Evolutionary conservation across 2,329 filamentous ascomycete species (phyloP), one percentile per base, ranked within the genome.

Genomic region (Apiospora saccharicola): DNA sequence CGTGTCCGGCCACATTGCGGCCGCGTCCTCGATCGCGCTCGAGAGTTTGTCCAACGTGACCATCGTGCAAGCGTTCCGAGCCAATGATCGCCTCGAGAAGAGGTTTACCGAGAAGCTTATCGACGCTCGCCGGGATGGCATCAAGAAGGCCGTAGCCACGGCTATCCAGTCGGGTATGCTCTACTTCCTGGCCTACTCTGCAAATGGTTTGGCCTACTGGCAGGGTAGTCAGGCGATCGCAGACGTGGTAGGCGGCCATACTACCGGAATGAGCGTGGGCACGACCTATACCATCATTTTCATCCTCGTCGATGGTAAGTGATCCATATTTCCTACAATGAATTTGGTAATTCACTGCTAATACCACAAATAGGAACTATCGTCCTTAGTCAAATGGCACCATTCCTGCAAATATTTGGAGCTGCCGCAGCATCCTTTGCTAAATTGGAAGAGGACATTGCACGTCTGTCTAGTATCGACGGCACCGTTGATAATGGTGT

Each of bases 131-230:
- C 81, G 78, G 2, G 83, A 87, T 61, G 89, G 85, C 1, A 79
- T 89, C 72, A 89, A 89, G 76, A 92, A 91, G 77, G 85, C 89
- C 0, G 79, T 86, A 1, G 85, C 86, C 0, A 84, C 86, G 44
- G 90, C 87, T 3, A 81, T 89, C 0, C 89, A 91, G 77, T 84
- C 88, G 10, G 90, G 90, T n/a, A 77, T 90, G n/a, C 80, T 92
- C 24, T 92, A 91, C 77, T 92, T 92, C 76, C 86, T 92, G 72
- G 89, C 90, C 3, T 92, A 91, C 75, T 85, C 88, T 1, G 89
- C 89, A 6, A 92, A 91, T 76, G 90, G 87, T 10, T 80, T 92
- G 14, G 90, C 90, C 0, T 92, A 92, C 76, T 93, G 90, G 89
- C 87, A 91, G 78, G 91, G 90, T 64, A 90, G 88, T 74, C 74